These are phyloP conservation scores for Sungouiozyma intestinalis DNA, from an alignment of 805 yeast genomes.

Conservation along the genomic window DNA sequence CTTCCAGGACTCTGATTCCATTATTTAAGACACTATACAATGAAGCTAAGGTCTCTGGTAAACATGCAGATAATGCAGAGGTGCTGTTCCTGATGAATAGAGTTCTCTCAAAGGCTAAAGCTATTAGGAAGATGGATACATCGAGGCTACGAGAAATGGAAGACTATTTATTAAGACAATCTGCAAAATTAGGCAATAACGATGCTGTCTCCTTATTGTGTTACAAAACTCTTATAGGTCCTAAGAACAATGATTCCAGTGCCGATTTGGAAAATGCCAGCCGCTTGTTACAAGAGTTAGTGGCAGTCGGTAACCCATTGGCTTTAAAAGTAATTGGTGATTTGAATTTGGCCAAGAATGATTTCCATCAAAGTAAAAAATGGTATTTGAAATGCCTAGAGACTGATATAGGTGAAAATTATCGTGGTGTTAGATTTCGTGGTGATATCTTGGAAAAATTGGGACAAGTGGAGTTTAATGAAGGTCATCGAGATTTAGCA, in stretches of 20 bases:
- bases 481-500: constrained; percentile 42
- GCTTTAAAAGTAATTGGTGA: constrained; percentile 76
- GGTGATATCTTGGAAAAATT: constrained; percentile 63
- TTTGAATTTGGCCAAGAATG: constrained; percentile 40
- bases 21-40: constrained; percentile 43
- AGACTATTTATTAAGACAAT: constrained; percentile 62
- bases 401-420: constrained; percentile 35
- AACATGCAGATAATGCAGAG: constrained; percentile 26
- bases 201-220: constrained; percentile 72
- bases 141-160: constrained; percentile 34
- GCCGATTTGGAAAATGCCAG: constrained; percentile 60
- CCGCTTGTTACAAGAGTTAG: constrained; percentile 44
- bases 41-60: constrained; percentile 2
- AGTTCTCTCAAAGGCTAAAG: constrained; percentile 35
- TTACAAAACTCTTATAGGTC: constrained; percentile 44
- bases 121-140: constrained; percentile 4
- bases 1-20: constrained; percentile 44
- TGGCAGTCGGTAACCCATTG: constrained; percentile 55
- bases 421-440: constrained; percentile 33
- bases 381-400: constrained; percentile 51
- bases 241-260: constrained; percentile 11
- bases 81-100: constrained; percentile 39
- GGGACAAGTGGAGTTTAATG: constrained; percentile 52
- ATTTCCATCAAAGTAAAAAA: constrained; percentile 43
- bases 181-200: constrained; percentile 74